Conservation (phyloP, 2,329 filamentous ascomycete species). For the Clarireedia paspali region DNA sequence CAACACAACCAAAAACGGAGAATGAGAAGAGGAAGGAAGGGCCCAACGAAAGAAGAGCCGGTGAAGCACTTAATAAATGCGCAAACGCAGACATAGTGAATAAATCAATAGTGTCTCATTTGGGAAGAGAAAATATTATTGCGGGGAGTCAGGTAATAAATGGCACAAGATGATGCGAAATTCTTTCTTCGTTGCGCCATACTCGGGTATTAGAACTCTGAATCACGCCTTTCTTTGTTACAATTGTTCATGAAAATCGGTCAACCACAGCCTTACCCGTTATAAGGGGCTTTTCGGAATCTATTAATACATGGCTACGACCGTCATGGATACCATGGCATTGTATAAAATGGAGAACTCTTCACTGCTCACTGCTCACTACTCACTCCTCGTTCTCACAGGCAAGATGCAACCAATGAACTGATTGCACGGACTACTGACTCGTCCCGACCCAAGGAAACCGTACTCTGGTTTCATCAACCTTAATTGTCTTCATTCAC, state of each 20-base stretch:
- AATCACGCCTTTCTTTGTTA: slow-evolving; percentile 9
- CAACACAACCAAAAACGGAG: not conserved
- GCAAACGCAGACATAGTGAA: not conserved
- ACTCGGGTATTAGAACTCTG: not conserved
- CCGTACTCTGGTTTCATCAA: no score
- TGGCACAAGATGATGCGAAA: slow-evolving; percentile 5
- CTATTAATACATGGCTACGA: not conserved
- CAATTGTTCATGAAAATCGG: not conserved
- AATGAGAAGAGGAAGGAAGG: not conserved
- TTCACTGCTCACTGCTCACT: no score
- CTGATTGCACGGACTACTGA: no score
- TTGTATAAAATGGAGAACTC: no score
- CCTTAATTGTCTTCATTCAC: no score
- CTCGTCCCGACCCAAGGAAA: no score
- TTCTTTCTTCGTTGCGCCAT: slow-evolving; percentile 3
- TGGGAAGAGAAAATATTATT: not conserved
- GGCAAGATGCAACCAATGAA: no score
- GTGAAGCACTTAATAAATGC: not conserved
- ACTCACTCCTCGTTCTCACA: no score
- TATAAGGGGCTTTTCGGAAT: not conserved
- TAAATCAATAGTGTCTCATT: not conserved
- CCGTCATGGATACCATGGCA: no score
- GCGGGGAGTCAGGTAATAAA: not conserved
- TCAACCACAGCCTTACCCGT: not conserved
- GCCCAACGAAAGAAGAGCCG: not conserved